Percentiles rank a stretch among this genome's conserved stretches.
Evolutionary conservation across 768 basidiomycete species (phyloP).

Genomic region (Suillus subaureus): DNA sequence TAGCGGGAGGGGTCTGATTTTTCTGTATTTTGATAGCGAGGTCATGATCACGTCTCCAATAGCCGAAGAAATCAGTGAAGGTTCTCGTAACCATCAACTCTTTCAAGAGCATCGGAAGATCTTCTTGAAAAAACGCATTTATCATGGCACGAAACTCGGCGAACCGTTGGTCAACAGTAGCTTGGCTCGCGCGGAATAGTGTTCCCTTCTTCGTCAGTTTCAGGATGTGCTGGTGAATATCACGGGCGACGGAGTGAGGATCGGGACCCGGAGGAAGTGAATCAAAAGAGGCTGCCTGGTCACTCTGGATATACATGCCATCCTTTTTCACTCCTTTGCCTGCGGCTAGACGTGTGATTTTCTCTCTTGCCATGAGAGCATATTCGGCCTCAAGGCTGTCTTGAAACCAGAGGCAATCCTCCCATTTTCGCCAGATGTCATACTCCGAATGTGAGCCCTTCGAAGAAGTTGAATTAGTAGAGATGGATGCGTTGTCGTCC

Average conservation of each 20-base stretch:
- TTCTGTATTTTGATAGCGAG: slow-evolving; percentile 45
- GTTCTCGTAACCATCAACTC: slow-evolving; percentile 61
- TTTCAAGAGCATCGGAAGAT: slow-evolving; percentile 64
- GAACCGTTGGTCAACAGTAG: slow-evolving; percentile 64
- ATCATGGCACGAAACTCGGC: slow-evolving; percentile 62
- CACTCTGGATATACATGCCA: slow-evolving; percentile 67
- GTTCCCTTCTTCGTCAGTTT: slow-evolving; percentile 70
- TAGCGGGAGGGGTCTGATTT: slow-evolving; percentile 19
- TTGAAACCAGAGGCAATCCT: slow-evolving; percentile 81
- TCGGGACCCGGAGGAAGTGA: slow-evolving; percentile 85
- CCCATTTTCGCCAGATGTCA: slow-evolving; percentile 80
- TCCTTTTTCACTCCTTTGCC: slow-evolving; percentile 79
- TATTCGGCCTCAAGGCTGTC: slow-evolving; percentile 70
- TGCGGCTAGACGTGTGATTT: slow-evolving; percentile 63
- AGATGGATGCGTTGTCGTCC: slow-evolving; percentile 32
- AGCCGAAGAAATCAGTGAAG: slow-evolving; percentile 77
- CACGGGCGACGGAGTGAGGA: slow-evolving; percentile 68
- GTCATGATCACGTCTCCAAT: slow-evolving; percentile 76
- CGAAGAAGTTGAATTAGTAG: slow-evolving; percentile 28
- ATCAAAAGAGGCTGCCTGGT: slow-evolving; percentile 81
- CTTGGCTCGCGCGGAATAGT: slow-evolving; percentile 70
- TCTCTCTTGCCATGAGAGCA: slow-evolving; percentile 59
- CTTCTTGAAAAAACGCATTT: slow-evolving; percentile 55
- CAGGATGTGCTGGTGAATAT: slow-evolving; percentile 69
- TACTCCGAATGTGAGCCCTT: slow-evolving; percentile 49